Base-by-base conservation (phyloP, 768 basidiomycete genomes). In the Lactarius vividus region DNA sequence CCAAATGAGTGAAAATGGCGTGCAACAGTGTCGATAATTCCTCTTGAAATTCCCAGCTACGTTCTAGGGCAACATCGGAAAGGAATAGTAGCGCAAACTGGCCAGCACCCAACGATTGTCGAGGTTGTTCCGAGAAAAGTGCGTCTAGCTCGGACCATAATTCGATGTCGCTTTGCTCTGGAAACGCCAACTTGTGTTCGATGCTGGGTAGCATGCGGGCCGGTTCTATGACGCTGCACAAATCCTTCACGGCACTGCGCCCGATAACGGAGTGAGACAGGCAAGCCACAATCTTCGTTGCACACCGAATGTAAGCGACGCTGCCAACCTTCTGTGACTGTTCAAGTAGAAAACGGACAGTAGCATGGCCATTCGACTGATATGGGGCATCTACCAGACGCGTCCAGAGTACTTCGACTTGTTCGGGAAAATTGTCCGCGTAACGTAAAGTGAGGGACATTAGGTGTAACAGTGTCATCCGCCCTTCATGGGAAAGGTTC, bases 51-150 rank as follows among this genome's bases (percentile, higher is more conserved):
- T 90, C 89, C 90, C 91, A 92, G 69, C 84, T 85, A 35, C 88
- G 84, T 68, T 90, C 88, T 33, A 93, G 76, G 0, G 89, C 85
- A 39, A 89, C 82, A 68, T 94, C 91, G 3, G 87, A 84, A 31
- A 96, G 76, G 73, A 95, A 94, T 10, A 96, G 80, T 77, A 94
- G 85, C 1, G 95, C 94, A 73, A 92, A 92, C 73, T 96, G 94
- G 16, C 92, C 92, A 0, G 91, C 86, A 18, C 91, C 91, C 58
- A 96, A 79, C 2, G 85, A 79, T 56, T 89, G 77, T 37, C 88
- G 79, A 13, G 91, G 88, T 67, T 88, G 84, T 64, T 87, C 87
- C 1, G 83, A 85, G 74, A 91, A 94, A 44, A 93, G 74, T 11
- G 85, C 83, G 69, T 90, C 89, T 23, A 95, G 83, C 70, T 92